Base-by-base conservation (phyloP, 108 stramenopile species). In the Parmales sp. region DNA sequence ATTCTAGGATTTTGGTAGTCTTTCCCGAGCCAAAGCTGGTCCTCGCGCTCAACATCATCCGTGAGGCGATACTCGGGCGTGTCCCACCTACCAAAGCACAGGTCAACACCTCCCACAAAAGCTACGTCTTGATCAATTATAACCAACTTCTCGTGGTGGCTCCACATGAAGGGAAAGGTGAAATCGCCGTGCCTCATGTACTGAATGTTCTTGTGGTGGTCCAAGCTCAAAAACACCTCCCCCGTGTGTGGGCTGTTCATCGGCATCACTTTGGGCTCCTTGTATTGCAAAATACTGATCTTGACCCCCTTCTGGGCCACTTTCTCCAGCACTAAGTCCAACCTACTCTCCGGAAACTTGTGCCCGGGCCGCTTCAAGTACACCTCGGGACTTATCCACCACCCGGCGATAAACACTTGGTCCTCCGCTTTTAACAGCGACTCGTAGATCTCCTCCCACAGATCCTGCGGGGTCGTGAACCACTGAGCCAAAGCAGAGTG, bases 51-150 rank as follows among this genome's bases (percentile, higher is more conserved):
- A 3, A 28, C 54, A 16, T 60, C 54, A 34, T 60, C 54, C 13
- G 31, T 28, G 2, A 60, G 54, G 31, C 16, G 18, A 36, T 67
- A 45, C 34, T 25, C 37, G 4, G 19, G 38, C 34, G 68, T 78
- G 68, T 86, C 85, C 74, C 70, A 86, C 41, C 86, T 68, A 22
- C 86, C 86, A 39, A 80, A 63, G 0, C 77, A 74, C 9, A 87
- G 45, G 72, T 87, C 86, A 51, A 85, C 81, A 25, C 86, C 86
- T n/a, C 86, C 86, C 39, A 83, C 74, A 60, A 84, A 85, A 0
- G 81, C 82, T 11, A 81, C n/a, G 38, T 36, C 22, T 31, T 76
- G 75, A 39, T 76, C 75, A 34, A 76, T 54, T 34, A 72, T 41
- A 11, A 51, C 65, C 13, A 76, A 20, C 44, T 76, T 76, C 38